These are phyloP conservation scores for Apiotrichum laibachii DNA, from an alignment of 1,284 basidiomycete genomes.

Conservation along the genomic window DNA sequence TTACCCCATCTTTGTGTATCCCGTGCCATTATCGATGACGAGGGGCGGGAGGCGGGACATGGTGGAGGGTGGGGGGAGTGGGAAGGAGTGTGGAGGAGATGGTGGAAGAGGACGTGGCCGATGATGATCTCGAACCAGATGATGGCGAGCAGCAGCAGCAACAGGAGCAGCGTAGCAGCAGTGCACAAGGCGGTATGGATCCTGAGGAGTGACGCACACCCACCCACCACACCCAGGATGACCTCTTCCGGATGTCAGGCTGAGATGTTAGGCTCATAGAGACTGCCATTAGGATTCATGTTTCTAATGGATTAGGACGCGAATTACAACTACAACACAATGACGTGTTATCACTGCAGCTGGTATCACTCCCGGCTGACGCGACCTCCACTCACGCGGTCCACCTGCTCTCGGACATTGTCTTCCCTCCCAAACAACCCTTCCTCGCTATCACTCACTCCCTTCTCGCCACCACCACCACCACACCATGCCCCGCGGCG, in stretches of 20 bases:
- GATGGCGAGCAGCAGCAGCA: too few relatives aligned
- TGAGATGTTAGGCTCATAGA: too few relatives aligned
- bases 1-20: constrained; percentile 95
- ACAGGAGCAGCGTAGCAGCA: too few relatives aligned
- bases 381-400: constrained; percentile 13
- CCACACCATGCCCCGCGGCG: constrained; percentile 53
- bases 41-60: constrained; percentile 84
- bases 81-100: constrained; percentile 4
- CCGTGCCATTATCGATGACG: constrained; percentile 97
- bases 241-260: too few relatives aligned
- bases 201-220: neutral
- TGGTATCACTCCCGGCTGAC: too few relatives aligned
- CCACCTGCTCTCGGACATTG: neutral
- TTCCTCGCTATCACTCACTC: neutral
- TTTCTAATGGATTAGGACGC: too few relatives aligned
- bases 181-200: too few relatives aligned
- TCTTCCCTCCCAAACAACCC: neutral
- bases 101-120: constrained; percentile 8
- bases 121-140: neutral
- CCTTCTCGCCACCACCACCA: neutral
- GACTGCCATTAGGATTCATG: too few relatives aligned
- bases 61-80: constrained; percentile 13
- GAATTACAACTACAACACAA: too few relatives aligned
- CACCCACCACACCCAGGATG: too few relatives aligned
- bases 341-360: neutral